Percentiles rank a stretch among this genome's conserved stretches.
Conservation (phyloP, 2,329 filamentous ascomycete genomes). For the Penicillium sp. region DNA sequence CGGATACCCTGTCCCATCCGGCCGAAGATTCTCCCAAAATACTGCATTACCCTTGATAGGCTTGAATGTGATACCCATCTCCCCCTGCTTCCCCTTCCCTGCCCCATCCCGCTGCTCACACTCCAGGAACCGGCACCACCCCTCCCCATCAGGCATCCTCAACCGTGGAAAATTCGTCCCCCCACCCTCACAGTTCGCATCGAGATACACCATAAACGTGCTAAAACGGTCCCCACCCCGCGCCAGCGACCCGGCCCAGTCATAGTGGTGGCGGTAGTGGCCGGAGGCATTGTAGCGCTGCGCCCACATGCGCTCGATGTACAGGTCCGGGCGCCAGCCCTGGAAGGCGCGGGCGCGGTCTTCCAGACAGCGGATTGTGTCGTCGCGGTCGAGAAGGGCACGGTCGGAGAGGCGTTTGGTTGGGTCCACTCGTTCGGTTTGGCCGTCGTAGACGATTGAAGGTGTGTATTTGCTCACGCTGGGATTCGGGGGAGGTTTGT, state of each 20-base stretch:
- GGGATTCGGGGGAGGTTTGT: background rate
- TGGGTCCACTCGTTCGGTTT: constrained; percentile 49
- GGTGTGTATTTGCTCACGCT: constrained; percentile 52
- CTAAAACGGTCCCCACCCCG: constrained; percentile 49
- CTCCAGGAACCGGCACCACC: constrained; percentile 61
- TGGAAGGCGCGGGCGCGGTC: constrained; percentile 59
- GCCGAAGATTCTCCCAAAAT: constrained; percentile 61
- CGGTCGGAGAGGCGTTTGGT: constrained; percentile 55
- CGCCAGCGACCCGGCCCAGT: constrained; percentile 52
- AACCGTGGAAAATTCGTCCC: constrained; percentile 62
- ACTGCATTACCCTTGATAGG: constrained; percentile 59
- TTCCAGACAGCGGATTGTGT: constrained; percentile 59
- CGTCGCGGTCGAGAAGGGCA: constrained; percentile 49
- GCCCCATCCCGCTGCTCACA: constrained; percentile 42
- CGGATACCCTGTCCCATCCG: constrained; percentile 56
- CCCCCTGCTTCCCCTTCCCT: constrained; percentile 3
- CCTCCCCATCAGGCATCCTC: constrained; percentile 41
- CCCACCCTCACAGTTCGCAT: constrained; percentile 55
- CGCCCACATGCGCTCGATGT: constrained; percentile 61
- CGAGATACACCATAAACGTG: constrained; percentile 64
- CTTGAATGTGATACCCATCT: constrained; percentile 57
- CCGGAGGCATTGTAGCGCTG: constrained; percentile 60
- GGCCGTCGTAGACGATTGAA: constrained; percentile 55
- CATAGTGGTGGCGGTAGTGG: constrained; percentile 61
- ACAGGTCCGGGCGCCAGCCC: constrained; percentile 59